These are phyloP conservation scores for Penicillium cosmopolitanum DNA, from an alignment of 495 filamentous ascomycete species.

Conservation along the genomic window DNA sequence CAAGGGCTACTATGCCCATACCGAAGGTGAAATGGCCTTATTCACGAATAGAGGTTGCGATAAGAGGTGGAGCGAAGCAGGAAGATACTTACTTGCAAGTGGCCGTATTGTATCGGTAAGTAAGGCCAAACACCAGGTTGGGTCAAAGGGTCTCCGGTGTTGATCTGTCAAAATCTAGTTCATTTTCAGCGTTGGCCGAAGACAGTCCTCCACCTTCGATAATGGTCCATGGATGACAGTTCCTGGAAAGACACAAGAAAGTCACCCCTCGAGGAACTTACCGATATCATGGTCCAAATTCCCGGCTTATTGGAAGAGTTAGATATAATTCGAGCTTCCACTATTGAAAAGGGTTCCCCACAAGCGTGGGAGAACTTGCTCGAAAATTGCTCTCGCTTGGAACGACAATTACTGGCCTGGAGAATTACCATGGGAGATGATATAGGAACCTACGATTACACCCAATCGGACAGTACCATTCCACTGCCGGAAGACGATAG, in stretches of 20 bases:
- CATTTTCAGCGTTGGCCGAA: not conserved
- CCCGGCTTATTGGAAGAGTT: not conserved
- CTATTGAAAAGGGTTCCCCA: not conserved
- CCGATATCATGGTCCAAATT: not conserved
- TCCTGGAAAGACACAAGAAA: not conserved
- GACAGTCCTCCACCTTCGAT: not conserved
- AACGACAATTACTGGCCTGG: not conserved
- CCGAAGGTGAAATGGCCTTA: not conserved
- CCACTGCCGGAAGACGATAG: not conserved
- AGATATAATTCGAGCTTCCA: not conserved
- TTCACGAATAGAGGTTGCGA: not conserved
- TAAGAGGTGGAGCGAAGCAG: not conserved
- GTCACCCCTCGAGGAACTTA: not conserved
- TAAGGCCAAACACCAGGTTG: not conserved
- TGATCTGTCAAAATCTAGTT: not conserved
- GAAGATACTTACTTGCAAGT: not conserved
- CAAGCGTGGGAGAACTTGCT: not conserved
- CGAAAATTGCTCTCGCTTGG: not conserved
- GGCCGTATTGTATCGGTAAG: not conserved
- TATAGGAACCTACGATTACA: not conserved
- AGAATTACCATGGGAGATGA: not conserved
- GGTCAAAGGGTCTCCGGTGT: not conserved
- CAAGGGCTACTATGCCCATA: not conserved
- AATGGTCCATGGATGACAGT: not conserved
- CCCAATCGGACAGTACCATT: not conserved